Conservation (phyloP, 371 early-diverging fungal genomes). For the Massospora cicadina region DNA sequence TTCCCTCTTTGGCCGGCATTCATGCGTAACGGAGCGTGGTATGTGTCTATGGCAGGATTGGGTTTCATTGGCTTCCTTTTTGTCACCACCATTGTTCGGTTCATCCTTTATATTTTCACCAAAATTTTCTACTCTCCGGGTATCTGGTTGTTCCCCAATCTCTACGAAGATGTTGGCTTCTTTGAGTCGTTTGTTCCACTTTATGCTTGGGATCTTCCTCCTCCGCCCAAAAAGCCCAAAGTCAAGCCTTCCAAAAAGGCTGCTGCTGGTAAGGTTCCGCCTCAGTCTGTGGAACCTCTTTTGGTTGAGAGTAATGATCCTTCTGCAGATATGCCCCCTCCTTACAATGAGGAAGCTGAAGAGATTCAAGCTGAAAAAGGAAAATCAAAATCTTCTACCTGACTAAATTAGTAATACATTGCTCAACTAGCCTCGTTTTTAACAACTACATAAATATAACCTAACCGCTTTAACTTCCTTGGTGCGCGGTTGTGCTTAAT, state of each 20-base stretch:
- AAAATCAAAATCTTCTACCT: too few relatives aligned
- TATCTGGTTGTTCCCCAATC: conserved; percentile 98
- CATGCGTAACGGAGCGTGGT: conserved; percentile 75
- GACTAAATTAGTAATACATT: too few relatives aligned
- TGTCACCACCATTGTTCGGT: conserved; percentile 71
- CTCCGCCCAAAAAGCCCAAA: conserved; percentile 14
- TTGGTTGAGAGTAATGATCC: background rate
- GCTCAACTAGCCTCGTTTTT: too few relatives aligned
- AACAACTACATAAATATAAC: too few relatives aligned
- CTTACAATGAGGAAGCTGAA: background rate
- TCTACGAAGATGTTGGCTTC: conserved; percentile 97
- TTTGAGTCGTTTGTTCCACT: conserved; percentile 95
- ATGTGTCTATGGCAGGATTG: conserved; percentile 67
- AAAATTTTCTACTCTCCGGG: conserved; percentile 62
- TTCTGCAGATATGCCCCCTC: background rate
- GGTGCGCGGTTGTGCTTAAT: too few relatives aligned
- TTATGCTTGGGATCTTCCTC: conserved; percentile 75
- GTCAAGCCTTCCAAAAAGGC: conserved; percentile 11
- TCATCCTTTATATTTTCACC: conserved; percentile 74
- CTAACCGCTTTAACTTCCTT: too few relatives aligned
- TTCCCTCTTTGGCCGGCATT: conserved; percentile 96
- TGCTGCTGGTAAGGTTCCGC: background rate
- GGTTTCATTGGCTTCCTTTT: conserved; percentile 85
- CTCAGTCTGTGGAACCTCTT: background rate
- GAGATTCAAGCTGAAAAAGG: background rate